These are phyloP conservation scores for Diaporthe citri DNA, from an alignment of 2,329 filamentous ascomycete species.

Conservation along the genomic window DNA sequence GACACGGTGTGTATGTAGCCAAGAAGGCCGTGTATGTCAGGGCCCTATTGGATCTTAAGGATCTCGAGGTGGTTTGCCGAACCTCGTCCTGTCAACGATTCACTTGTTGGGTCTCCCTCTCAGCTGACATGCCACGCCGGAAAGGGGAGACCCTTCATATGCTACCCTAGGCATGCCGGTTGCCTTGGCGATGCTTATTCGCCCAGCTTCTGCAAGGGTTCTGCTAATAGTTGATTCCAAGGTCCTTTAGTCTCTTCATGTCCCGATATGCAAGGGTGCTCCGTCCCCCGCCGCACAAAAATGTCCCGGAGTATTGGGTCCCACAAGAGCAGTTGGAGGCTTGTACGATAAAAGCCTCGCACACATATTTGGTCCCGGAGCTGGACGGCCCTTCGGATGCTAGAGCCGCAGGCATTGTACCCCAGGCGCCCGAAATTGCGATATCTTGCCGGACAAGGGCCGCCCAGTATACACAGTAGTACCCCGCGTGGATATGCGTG, in stretches of 20 bases:
- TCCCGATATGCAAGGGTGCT: not conserved
- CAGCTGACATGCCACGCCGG: not conserved
- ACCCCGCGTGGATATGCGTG: conserved; percentile 11
- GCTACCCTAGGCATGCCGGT: not conserved
- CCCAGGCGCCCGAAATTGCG: conserved; percentile 6
- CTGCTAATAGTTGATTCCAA: conserved; percentile 15
- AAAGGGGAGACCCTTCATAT: conserved; percentile 8
- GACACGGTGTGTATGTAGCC: not conserved
- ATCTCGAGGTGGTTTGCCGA: not conserved
- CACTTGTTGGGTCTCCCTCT: not conserved
- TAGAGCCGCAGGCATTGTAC: not conserved
- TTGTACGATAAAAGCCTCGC: not conserved
- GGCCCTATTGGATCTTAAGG: not conserved
- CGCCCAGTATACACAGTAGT: not conserved
- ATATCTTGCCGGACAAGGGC: conserved; percentile 1
- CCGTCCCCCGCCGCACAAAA: not conserved
- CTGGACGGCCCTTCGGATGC: not conserved
- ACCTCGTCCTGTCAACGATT: not conserved
- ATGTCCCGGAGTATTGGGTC: not conserved
- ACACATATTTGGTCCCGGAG: not conserved
- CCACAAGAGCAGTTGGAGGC: not conserved
- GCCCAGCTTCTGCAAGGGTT: not conserved
- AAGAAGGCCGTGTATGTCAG: conserved; percentile 17
- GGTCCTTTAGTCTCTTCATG: not conserved
- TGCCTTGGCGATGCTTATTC: conserved; percentile 11